These are phyloP conservation scores for Ustilago loliicola DNA, from an alignment of 1,284 basidiomycete species.

Conservation along the genomic window DNA sequence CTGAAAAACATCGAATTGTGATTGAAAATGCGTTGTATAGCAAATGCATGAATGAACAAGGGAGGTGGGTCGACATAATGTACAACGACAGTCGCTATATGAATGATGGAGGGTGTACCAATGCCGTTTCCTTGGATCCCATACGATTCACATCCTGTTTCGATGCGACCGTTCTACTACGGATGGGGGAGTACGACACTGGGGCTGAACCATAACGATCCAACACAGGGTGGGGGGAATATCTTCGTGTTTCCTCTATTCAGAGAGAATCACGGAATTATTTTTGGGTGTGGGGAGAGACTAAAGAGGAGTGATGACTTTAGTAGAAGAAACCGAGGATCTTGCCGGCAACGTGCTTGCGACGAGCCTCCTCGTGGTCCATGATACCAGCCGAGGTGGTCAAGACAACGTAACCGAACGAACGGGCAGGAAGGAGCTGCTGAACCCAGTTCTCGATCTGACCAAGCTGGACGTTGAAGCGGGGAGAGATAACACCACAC, in stretches of 20 bases:
- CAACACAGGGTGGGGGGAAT: constrained; percentile 22
- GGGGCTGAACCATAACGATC: constrained; percentile 8
- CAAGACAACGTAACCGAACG: constrained; percentile 95
- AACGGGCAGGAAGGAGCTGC: constrained; percentile 76
- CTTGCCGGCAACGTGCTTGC: constrained; percentile 97
- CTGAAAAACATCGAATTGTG: too few species aligned
- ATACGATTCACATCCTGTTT: constrained; percentile 12
- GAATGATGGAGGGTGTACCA: constrained; percentile 7
- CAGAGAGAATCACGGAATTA: constrained; percentile 18
- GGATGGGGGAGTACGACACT: constrained; percentile 47
- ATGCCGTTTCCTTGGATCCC: constrained; percentile 48
- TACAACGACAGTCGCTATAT: constrained; percentile 30
- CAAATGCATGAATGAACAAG: constrained; percentile 15
- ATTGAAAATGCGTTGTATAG: too few species aligned
- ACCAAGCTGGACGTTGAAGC: constrained; percentile 94
- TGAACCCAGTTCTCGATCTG: constrained; percentile 87
- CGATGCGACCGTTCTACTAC: constrained; percentile 10
- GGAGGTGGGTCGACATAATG: constrained; percentile 29
- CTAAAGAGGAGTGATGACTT: constrained; percentile 4
- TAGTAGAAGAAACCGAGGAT: constrained; percentile 71
- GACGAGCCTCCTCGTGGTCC: constrained; percentile 98
- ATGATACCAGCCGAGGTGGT: constrained; percentile 98
- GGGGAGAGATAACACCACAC: constrained; percentile 94
- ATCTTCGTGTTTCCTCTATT: constrained; percentile 27
- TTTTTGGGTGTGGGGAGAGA: constrained; percentile 14